A percentile compares a stretch with the other conserved stretches of the same genome.
Evolutionary conservation across 2,329 filamentous ascomycete species (phyloP).

Genomic region (Cladosporium halotolerans): DNA sequence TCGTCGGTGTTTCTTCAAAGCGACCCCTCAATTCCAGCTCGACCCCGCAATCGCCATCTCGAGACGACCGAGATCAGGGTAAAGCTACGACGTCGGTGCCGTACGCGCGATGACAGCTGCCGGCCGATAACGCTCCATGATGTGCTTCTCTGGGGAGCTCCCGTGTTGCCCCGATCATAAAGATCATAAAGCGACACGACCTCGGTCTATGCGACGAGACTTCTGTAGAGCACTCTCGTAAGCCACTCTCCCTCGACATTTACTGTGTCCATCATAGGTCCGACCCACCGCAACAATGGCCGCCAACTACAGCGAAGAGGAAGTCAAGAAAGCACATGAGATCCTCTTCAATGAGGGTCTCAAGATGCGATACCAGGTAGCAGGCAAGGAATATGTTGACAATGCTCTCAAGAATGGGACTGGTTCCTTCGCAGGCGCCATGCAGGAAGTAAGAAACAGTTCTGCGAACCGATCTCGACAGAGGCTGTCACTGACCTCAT

Average conservation of each 20-base stretch:
- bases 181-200: no score
- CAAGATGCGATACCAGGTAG: conserved; percentile 53
- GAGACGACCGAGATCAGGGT: not conserved
- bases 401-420: conserved; percentile 50
- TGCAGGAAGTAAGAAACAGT: conserved; percentile 47
- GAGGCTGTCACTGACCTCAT: not conserved
- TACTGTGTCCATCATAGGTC: no score
- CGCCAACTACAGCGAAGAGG: conserved; percentile 21
- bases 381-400: conserved; percentile 43
- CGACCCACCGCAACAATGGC: conserved; percentile 14
- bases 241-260: no score
- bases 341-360: conserved; percentile 56
- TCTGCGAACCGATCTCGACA: not conserved
- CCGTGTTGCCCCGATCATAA: no score
- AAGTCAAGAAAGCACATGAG: conserved; percentile 40
- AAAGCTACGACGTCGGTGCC: no score
- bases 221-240: no score
- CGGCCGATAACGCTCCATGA: no score
- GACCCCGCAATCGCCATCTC: conserved; percentile 2
- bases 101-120: not conserved
- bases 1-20: not conserved
- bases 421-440: conserved; percentile 53
- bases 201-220: no score
- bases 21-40: conserved; percentile 1
- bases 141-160: no score